Percentiles rank a stretch among this genome's conserved stretches.
phyloP scores from a whole-genome alignment of 352 stramenopile species.

The Phytophthora sp. region DNA sequence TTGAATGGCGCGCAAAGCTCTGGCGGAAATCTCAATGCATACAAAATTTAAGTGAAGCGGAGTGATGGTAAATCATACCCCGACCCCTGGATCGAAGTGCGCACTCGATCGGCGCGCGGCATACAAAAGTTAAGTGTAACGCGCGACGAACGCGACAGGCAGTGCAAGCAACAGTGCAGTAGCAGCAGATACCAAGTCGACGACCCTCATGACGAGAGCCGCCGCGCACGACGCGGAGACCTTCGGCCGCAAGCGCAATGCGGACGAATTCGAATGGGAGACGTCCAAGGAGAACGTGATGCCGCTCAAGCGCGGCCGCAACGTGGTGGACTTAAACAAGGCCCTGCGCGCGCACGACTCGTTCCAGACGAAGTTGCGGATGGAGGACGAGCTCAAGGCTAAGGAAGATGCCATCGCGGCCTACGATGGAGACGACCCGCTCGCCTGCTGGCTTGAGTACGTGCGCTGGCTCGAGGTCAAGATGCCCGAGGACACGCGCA shows the following conservation, averaged over 20 bases:
- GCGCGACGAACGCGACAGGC: conserved; percentile 38
- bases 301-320: conserved; percentile 79
- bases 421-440: conserved; percentile 71
- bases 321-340: conserved; percentile 81
- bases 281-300: conserved; percentile 90
- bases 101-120: conserved; percentile 13
- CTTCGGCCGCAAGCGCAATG: conserved; percentile 41
- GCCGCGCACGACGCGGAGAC: background rate
- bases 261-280: conserved; percentile 81
- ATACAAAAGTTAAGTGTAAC: conserved; percentile 41
- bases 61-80: too few species aligned
- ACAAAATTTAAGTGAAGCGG: conserved; percentile 16
- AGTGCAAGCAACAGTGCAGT: conserved; percentile 18
- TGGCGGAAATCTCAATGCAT: conserved; percentile 2
- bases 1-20: conserved; percentile 23
- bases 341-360: conserved; percentile 68
- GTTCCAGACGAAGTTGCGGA: conserved; percentile 60
- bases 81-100: too few species aligned
- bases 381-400: conserved; percentile 61
- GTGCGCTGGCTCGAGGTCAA: conserved; percentile 83
- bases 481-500: conserved; percentile 83
- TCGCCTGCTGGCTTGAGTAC: conserved; percentile 74
- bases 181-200: too few species aligned
- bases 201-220: conserved; percentile 28
- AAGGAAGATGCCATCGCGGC: conserved; percentile 52